Evolutionary conservation across 345 rosid species (phyloP), one percentile per base, ranked within the genome.

Genomic region (Raphanus sativus): DNA sequence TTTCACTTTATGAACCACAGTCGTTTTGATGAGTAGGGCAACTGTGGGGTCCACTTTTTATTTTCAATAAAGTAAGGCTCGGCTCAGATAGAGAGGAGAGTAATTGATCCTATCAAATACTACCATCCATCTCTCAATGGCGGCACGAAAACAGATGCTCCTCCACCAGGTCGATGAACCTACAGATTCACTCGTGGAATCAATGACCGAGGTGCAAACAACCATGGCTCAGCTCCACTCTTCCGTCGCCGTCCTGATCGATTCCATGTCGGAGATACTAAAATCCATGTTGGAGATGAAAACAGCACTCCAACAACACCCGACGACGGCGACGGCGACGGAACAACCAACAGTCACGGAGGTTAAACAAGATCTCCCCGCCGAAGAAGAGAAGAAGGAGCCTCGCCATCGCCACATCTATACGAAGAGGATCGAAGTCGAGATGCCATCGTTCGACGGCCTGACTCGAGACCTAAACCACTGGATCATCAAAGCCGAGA

Each of bases 401-500:
- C 3, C 74, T 70, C 65, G 42, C 28, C n/a, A 13, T 70, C 65
- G 42, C 28, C n/a, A 13, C 71, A n/a, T 34, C 16, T 1, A 24
- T 1, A 0, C 60, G 12, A 77, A 45, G 72, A 77, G 52, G 29
- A 24, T 50, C 32, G 21, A 65, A 71, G 9, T 71, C 55, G 81
- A 77, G 76, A 77, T 77, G 68, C 81, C 81, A 59, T 30, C 60
- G 7, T 77, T 77, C 68, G 42, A 65, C 7, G 81, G 81, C 26
- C 16, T 4, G 3, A 38, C 3, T 1, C 29, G 15, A 71, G 13
- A 4, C 32, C 56, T 66, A 2, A 7, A 45, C 58, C 45, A 9
- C 0, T 78, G 77, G 81, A 60, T 78, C 13, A 1, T 1, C 0
- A 12, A 12, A 65, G 77, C 81, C 5, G 81, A 78, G 60, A 50